Evolutionary conservation across 306 rosid species (phyloP), one percentile per base, ranked within the genome.

Genomic region (Fagus crenata): DNA sequence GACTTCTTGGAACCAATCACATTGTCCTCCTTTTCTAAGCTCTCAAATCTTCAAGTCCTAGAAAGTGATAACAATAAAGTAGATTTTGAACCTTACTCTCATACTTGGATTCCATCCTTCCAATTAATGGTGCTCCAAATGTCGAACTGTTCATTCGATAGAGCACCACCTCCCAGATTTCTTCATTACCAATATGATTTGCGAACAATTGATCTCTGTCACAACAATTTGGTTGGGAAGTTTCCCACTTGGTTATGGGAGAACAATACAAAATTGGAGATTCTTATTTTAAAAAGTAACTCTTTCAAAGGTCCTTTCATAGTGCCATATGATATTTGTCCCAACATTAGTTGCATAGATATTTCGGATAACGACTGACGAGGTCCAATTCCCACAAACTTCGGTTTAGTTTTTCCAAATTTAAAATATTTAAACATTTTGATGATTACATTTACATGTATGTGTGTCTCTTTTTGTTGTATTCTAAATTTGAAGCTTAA

Each of bases 221-320:
- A 68, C 49, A 68, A 18, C 2, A 41, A 68, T 13, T 17, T 68
- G 35, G 33, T 1, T 6, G 46, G 41, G 3, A 18, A 13, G 22
- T 22, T 68, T 15, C 72, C 72, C 13, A 17, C 18, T 39, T 68
- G 72, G 72, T 15, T 68, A 12, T 31, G 41, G 40, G 72, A 68
- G 9, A 68, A 6, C 72, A 68, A 39, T 41, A 17, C 72, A n/a
- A 39, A 40, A 4, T 68, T 68, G 46, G 51, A 11, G 49, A 1
- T 13, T 3, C 31, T 68, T 36, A 0, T 2, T 14, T 40, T 77
- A 2, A n/a, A 32, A 35, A 77, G 28, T 72, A 61, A 77, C 17
- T 72, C 75, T 2, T 72, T 81, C 41, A 73, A 0, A 0, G 74
- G 77, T 1, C 5, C 42, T 63, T 65, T 81, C n/a, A 68, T 43